These are phyloP conservation scores for Sporormia fimetaria DNA, from an alignment of 495 filamentous ascomycete genomes.

Conservation along the genomic window DNA sequence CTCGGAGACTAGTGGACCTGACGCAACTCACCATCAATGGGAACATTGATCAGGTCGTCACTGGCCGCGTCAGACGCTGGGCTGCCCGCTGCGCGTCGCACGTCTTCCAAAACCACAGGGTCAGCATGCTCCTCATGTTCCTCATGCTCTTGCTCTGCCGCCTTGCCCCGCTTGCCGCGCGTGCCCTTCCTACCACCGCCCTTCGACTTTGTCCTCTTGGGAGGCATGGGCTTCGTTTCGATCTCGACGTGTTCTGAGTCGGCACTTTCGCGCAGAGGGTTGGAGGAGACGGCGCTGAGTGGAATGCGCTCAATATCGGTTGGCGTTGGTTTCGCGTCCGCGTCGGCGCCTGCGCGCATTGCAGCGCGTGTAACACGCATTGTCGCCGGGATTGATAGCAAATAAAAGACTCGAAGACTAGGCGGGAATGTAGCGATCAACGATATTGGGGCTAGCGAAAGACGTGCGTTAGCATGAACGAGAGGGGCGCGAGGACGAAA, in stretches of 20 bases:
- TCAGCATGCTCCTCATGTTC: constrained; percentile 7
- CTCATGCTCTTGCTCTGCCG: constrained; percentile 3
- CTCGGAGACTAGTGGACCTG: background rate
- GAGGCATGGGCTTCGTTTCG: constrained; percentile 14
- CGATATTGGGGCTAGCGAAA: too few relatives aligned
- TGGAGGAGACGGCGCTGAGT: constrained; percentile 23
- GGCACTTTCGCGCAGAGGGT: constrained; percentile 8
- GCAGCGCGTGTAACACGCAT: constrained; percentile 26
- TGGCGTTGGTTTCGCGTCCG: constrained; percentile 5
- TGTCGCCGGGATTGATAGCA: too few relatives aligned
- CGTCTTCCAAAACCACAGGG: constrained; percentile 18
- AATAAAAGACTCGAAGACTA: too few relatives aligned
- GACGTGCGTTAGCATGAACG: too few relatives aligned
- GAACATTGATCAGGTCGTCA: constrained; percentile 17
- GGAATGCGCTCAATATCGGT: constrained; percentile 21
- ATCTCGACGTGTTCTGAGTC: constrained; percentile 2
- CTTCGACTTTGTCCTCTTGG: constrained; percentile 21
- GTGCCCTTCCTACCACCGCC: constrained; percentile 13
- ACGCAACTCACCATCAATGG: constrained; percentile 11
- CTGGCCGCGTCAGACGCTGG: constrained; percentile 18
- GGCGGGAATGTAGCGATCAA: too few relatives aligned
- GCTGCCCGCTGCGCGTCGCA: constrained; percentile 18
- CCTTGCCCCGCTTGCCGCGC: constrained; percentile 16
- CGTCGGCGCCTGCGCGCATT: constrained; percentile 18
- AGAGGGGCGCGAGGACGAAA: too few relatives aligned